Evolutionary conservation across 345 rosid species (phyloP).

Genomic region (Acer yangbiense): DNA sequence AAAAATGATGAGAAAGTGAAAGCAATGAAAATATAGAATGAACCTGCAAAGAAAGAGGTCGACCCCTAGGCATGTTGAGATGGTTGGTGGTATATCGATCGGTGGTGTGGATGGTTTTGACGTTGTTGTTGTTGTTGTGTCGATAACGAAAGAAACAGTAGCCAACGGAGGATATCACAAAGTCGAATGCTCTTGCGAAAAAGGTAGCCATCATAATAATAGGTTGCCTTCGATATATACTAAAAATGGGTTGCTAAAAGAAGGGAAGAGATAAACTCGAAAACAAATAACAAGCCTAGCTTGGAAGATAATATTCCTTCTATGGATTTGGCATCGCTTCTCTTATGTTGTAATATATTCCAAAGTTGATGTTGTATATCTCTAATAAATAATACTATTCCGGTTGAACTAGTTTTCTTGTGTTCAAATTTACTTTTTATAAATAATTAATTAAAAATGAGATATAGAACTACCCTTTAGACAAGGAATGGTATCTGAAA

Average conservation of each 20-base stretch:
- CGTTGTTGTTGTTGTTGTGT: constrained; percentile 13
- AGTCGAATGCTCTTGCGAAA: constrained; percentile 47
- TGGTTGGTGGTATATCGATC: background rate
- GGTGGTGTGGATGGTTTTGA: constrained; percentile 24
- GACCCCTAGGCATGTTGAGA: constrained; percentile 65
- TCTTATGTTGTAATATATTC: constrained; percentile 49
- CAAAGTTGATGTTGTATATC: constrained; percentile 21
- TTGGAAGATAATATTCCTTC: constrained; percentile 20
- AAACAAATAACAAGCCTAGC: constrained; percentile 13
- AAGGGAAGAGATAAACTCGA: constrained; percentile 6
- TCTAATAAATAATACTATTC: constrained; percentile 21
- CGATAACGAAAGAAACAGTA: constrained; percentile 60
- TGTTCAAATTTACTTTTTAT: background rate
- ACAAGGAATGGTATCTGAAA: constrained; percentile 41
- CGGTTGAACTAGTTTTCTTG: constrained; percentile 25
- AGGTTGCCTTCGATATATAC: constrained; percentile 30
- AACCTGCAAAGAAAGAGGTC: constrained; percentile 94
- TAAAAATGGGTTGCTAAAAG: constrained; percentile 12
- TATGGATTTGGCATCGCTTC: constrained; percentile 44
- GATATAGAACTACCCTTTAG: background rate
- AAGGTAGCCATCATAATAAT: constrained; percentile 39
- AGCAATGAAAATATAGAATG: constrained; percentile 5
- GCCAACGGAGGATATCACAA: constrained; percentile 55
- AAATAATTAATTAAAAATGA: no score
- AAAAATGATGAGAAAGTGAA: background rate